Evolutionary conservation across 2,329 filamentous ascomycete genomes (phyloP), one percentile per base, ranked within the genome.

Genomic region (Aquanectria penicillioides): DNA sequence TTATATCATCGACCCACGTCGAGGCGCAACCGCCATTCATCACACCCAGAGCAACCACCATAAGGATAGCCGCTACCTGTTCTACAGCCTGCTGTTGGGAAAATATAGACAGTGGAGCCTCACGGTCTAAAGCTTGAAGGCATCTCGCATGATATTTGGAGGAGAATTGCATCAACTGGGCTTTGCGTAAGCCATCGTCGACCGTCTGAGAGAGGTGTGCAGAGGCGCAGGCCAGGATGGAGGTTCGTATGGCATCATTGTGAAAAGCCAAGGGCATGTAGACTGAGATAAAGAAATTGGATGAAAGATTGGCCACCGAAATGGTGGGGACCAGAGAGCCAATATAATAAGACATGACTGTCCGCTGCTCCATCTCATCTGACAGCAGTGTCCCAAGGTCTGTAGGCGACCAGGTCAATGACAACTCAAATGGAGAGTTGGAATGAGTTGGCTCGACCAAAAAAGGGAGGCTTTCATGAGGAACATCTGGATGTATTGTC

Each of bases 201-300:
- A 44, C 22, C 6, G 28, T 23, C 23, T 55, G 37, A 5, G 50
- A 43, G 3, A 59, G 44, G n/a, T 59, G 57, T 5, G 51, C 50
- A 8, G 57, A 46, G 2, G 57, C 43, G 18, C 43, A 59, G 8
- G 50, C 50, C 5, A 54, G 23, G 15, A 59, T 53, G 8, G 25
- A 48, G 13, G 38, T 29, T 7, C 26, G 15, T 6, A 59, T 34
- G 33, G 48, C 48, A 2, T 57, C 46, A 28, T 46, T 52, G 20
- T 57, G 44, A 15, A 57, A 57, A 2, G 57, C 57, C 53, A 61
- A 52, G 15, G 57, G 53, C 13, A 61, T 34, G 26, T 57, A 57
- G 26, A 61, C 31, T 4, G 28, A 57, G 6, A 22, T 50, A 18
- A 56, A 31, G 22, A 49, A 56, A 15, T 34, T 50, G 13, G 18